These are phyloP conservation scores for Candida andamanensis DNA, from an alignment of 805 yeast genomes.

Conservation along the genomic window DNA sequence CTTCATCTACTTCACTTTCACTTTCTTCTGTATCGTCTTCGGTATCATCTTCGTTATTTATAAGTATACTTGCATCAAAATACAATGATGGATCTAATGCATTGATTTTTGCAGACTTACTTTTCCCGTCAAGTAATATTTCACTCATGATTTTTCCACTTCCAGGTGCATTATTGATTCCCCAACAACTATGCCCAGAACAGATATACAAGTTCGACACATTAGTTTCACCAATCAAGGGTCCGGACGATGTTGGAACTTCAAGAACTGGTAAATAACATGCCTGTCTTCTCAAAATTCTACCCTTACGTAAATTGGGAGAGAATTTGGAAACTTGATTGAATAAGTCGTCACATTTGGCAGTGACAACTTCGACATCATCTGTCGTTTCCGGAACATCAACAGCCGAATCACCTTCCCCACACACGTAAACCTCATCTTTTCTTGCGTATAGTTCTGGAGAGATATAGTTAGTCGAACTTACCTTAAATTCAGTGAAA, in stretches of 20 bases:
- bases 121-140: conserved; percentile 76
- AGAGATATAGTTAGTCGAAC: conserved; percentile 62
- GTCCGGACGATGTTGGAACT: conserved; percentile 89
- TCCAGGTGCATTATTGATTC: conserved; percentile 95
- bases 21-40: conserved; percentile 2
- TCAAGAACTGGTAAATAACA: conserved; percentile 93
- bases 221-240: conserved; percentile 89
- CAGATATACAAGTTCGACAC: conserved; percentile 75
- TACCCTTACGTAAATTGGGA: conserved; percentile 65
- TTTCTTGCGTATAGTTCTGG: conserved; percentile 95
- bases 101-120: conserved; percentile 68
- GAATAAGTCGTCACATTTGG: conserved; percentile 84
- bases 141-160: conserved; percentile 94
- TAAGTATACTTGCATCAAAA: conserved; percentile 65
- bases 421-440: conserved; percentile 95
- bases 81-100: conserved; percentile 83
- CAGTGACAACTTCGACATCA: conserved; percentile 82
- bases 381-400: conserved; percentile 92
- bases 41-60: conserved; percentile 14
- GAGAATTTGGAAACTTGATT: conserved; percentile 74
- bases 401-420: conserved; percentile 90
- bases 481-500: conserved; percentile 83
- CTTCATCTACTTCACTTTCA: conserved; percentile 3
- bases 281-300: conserved; percentile 79
- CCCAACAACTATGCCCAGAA: conserved; percentile 98